A percentile compares a stretch with the other conserved stretches of the same genome.
Evolutionary conservation across 108 stramenopile genomes (phyloP).

Genomic region (Cylindrotheca fusiformis): DNA sequence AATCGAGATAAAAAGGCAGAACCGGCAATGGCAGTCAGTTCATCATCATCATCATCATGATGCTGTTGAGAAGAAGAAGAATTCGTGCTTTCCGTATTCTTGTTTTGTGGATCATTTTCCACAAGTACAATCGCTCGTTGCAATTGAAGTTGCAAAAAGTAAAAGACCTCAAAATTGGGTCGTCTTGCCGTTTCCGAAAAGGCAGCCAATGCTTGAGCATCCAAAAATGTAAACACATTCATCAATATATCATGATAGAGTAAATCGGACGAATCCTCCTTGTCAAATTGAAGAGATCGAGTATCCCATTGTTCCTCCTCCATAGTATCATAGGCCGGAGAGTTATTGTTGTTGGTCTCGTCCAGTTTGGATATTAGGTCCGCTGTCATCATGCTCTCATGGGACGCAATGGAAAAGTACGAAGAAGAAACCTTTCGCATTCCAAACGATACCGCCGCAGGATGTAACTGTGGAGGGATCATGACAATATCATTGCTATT

Average conservation of each 20-base stretch:
- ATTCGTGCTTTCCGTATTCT: neutral
- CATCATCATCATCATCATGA: slow-evolving; percentile 1
- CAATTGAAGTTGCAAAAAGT: slow-evolving; percentile 74
- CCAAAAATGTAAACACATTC: slow-evolving; percentile 63
- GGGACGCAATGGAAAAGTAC: slow-evolving; percentile 49
- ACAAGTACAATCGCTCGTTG: slow-evolving; percentile 45
- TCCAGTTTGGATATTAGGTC: slow-evolving; percentile 33
- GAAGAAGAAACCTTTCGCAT: slow-evolving; percentile 59
- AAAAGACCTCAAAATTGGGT: slow-evolving; percentile 73
- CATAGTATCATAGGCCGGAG: neutral
- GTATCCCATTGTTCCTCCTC: neutral
- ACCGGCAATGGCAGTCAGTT: slow-evolving; percentile 33
- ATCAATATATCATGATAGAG: slow-evolving; percentile 78
- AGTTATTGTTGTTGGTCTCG: slow-evolving; percentile 12
- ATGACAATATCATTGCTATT: neutral
- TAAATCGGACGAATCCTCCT: slow-evolving; percentile 24
- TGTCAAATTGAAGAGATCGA: slow-evolving; percentile 1
- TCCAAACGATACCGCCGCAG: slow-evolving; percentile 53
- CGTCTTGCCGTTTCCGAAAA: slow-evolving; percentile 69
- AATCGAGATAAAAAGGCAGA: slow-evolving; percentile 52
- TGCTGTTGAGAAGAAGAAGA: neutral
- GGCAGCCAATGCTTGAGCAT: slow-evolving; percentile 48
- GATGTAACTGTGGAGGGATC: slow-evolving; percentile 42
- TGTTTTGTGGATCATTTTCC: neutral
- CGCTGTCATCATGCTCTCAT: slow-evolving; percentile 21